phyloP scores from a whole-genome alignment of 1,139 yeast genomes.

The Candida sojae region DNA sequence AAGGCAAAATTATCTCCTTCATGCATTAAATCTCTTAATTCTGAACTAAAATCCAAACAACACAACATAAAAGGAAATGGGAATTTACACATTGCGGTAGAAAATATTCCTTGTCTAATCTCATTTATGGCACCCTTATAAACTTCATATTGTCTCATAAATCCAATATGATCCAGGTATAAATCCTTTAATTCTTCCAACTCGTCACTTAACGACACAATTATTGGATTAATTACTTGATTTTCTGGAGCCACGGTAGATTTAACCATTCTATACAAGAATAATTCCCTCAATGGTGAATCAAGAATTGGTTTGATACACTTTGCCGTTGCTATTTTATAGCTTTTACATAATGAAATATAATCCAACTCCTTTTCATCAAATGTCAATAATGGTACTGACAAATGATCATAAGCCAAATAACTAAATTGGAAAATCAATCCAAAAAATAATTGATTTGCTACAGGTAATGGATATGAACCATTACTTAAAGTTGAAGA shows the following conservation, averaged over 20 bases:
- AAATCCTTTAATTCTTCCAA: background rate
- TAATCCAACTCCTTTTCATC: background rate
- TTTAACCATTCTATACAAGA: constrained; percentile 1
- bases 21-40: constrained; percentile 1
- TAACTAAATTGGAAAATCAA: background rate
- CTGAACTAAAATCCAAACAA: background rate
- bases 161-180: background rate
- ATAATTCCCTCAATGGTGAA: background rate
- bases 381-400: constrained; percentile 1
- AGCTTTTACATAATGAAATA: background rate
- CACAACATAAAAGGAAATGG: constrained; percentile 2
- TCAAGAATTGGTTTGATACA: background rate
- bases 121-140: background rate
- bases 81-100: background rate
- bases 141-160: background rate
- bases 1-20: constrained; percentile 11
- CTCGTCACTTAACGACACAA: background rate
- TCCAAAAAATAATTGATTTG: constrained; percentile 1
- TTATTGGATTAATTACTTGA: background rate
- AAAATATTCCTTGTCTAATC: constrained; percentile 1
- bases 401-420: background rate
- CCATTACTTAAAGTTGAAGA: background rate
- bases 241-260: background rate
- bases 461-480: background rate
- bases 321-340: background rate